These are phyloP conservation scores for Pseudoscleropodium purum DNA, from an alignment of 225 moss, liverwort and hornwort species.

Conservation along the genomic window DNA sequence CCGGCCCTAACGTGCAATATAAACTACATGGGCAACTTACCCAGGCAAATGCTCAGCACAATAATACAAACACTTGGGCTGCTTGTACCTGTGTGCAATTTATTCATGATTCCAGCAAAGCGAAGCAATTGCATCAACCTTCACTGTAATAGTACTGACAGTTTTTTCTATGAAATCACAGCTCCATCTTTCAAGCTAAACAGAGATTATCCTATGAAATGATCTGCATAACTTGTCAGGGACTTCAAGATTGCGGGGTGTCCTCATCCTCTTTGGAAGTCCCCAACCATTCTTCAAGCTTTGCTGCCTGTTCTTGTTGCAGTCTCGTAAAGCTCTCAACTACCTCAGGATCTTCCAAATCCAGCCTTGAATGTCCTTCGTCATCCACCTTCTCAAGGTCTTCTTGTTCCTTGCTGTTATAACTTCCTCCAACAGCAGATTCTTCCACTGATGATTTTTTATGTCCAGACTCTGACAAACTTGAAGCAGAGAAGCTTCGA, in stretches of 20 bases:
- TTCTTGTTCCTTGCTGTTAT: constrained; percentile 9
- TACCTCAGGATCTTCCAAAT: constrained; percentile 41
- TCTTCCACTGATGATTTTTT: constrained; percentile 5
- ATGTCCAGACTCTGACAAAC: constrained; percentile 12
- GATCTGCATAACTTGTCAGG: not conserved
- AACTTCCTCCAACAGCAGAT: constrained; percentile 19
- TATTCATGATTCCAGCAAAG: not conserved
- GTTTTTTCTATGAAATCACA: not conserved
- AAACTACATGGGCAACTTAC: not conserved
- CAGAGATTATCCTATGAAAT: not conserved
- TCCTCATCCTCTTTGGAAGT: constrained; percentile 13
- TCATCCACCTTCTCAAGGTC: constrained; percentile 12
- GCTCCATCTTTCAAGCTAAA: not conserved
- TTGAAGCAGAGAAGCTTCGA: constrained; percentile 41
- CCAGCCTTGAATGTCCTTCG: constrained; percentile 7
- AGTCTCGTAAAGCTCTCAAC: constrained; percentile 42
- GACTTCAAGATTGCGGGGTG: not conserved
- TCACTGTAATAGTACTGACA: not conserved
- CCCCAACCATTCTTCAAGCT: constrained; percentile 59
- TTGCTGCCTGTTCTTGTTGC: constrained; percentile 55
- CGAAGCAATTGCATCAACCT: not conserved
- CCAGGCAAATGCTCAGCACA: not conserved
- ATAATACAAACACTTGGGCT: not conserved
- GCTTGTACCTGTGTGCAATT: not conserved
- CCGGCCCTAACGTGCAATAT: too few relatives aligned